These are phyloP conservation scores for Oryza meyeriana DNA, from an alignment of 176 grass and related monocot genomes.

Conservation along the genomic window DNA sequence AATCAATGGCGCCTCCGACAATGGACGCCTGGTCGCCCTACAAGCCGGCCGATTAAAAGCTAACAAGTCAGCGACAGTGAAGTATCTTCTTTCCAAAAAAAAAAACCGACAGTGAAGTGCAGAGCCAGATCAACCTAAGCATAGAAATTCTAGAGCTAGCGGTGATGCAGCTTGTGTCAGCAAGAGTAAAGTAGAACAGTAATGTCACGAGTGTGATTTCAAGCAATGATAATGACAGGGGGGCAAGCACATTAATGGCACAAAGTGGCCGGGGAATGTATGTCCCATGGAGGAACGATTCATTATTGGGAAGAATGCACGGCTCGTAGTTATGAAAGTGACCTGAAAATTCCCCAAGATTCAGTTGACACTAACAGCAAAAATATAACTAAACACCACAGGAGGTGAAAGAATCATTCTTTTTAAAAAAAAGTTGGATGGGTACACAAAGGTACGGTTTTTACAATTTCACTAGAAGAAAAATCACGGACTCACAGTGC, in stretches of 20 bases:
- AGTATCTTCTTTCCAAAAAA: no score
- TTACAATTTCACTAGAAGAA: conserved; percentile 9
- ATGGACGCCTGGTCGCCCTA: conserved; percentile 96
- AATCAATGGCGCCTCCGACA: conserved; percentile 93
- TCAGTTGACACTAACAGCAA: background rate
- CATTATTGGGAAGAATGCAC: background rate
- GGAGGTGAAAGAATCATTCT: background rate
- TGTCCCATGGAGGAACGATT: background rate
- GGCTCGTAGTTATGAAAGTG: background rate
- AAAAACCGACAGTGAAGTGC: background rate
- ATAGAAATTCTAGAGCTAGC: background rate
- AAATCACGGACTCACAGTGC: background rate
- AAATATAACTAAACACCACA: background rate
- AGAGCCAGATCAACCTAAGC: background rate
- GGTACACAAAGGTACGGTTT: background rate
- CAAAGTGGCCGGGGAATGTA: conserved; percentile 2
- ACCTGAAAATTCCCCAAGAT: background rate
- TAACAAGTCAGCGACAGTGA: background rate
- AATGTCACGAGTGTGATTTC: background rate
- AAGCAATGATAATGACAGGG: background rate
- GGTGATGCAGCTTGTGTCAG: background rate
- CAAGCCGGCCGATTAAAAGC: background rate
- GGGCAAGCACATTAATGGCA: conserved; percentile 10
- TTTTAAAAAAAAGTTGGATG: background rate
- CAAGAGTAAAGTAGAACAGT: background rate